Evolutionary conservation across 257 asterid genomes (phyloP).

Genomic region (Primulina huaijiensis): DNA sequence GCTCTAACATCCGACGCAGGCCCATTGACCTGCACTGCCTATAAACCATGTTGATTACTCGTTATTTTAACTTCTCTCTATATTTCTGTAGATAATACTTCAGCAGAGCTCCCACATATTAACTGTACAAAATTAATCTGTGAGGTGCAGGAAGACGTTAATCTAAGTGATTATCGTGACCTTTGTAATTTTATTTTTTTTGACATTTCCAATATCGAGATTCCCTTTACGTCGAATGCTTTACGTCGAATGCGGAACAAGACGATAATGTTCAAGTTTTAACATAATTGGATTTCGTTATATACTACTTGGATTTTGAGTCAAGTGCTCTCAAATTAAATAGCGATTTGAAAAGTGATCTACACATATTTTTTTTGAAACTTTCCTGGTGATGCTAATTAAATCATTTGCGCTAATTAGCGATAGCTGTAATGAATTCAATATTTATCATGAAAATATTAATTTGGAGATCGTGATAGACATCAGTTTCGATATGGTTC

Average conservation of each 20-base stretch:
- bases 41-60: conserved; percentile 36
- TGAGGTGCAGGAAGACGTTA: conserved; percentile 1
- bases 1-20: conserved; percentile 65
- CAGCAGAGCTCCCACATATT: neutral
- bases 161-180: neutral
- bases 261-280: neutral
- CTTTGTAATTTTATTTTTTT: neutral
- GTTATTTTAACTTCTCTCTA: neutral
- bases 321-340: no score
- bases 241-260: neutral
- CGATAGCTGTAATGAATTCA: no score
- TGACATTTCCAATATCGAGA: neutral
- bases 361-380: no score
- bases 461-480: no score
- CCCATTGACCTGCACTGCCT: conserved; percentile 43
- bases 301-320: no score
- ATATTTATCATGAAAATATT: no score
- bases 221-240: neutral
- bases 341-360: no score
- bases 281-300: no score
- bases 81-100: neutral
- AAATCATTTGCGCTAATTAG: no score
- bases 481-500: no score
- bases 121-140: neutral
- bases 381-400: no score